Percentiles rank a stretch among this genome's conserved stretches.
These are phyloP conservation scores for Anthracocystis walkeri DNA, from an alignment of 1,284 basidiomycete species.

Conservation along the genomic window DNA sequence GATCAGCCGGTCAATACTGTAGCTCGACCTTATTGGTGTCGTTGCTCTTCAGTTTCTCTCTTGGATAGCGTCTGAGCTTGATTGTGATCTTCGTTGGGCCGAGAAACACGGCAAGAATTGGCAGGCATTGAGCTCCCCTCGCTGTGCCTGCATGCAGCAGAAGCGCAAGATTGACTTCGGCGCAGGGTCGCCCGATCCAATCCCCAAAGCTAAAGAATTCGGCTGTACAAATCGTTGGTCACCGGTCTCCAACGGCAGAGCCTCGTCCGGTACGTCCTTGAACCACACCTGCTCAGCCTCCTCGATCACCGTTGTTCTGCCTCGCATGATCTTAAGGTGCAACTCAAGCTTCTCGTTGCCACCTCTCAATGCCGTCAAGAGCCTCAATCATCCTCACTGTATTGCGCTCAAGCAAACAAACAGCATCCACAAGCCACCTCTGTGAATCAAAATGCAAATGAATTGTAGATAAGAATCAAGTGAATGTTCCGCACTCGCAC, in stretches of 20 bases:
- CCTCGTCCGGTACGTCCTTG: neutral
- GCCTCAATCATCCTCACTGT: no score
- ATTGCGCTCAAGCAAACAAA: no score
- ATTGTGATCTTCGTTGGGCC: neutral
- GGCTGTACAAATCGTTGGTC: neutral
- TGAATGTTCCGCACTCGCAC: no score
- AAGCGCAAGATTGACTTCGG: constrained; percentile 5
- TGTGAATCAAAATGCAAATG: no score
- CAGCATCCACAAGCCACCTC: no score
- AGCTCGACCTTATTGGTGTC: no score
- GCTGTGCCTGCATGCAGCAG: constrained; percentile 1
- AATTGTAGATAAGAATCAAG: no score
- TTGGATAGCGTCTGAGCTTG: neutral
- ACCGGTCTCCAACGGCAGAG: constrained; percentile 3
- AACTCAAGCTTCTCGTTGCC: neutral
- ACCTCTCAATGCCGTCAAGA: no score
- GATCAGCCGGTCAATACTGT: no score
- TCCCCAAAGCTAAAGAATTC: constrained; percentile 15
- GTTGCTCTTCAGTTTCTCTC: neutral
- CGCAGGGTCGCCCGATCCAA: constrained; percentile 37
- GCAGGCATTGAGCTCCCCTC: neutral
- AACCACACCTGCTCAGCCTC: neutral
- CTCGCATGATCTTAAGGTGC: neutral
- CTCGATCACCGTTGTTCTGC: neutral
- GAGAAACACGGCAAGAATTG: neutral